Evolutionary conservation across 2,329 filamentous ascomycete genomes (phyloP), one percentile per base, ranked within the genome.

Genomic region (Colletotrichum tropicicola): DNA sequence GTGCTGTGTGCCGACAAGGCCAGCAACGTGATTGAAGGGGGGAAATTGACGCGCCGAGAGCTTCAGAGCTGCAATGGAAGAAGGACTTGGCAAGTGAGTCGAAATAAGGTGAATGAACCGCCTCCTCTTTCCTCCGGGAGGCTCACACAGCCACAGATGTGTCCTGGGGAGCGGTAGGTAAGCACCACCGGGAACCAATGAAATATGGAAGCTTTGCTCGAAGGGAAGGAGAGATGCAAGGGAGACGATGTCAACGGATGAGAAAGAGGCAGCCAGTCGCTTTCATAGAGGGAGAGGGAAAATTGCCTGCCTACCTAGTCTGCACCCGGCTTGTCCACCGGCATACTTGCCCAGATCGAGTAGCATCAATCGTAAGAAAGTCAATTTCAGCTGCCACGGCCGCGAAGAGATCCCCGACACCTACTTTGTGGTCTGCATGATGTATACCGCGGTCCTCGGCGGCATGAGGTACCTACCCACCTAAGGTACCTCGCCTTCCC

Each of bases 401-500:
- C 7, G 7, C 37, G 27, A 44, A 6, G 35, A 30, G 12, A 17
- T 39, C 54, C 23, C 44, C 44, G 57, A 45, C 9, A 37, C 35
- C 28, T 62, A 25, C 49, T 30, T 39, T 53, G 30, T 48, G 27
- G 9, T 35, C 17, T 49, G 62, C 62, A 65, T 62, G 27, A 56
- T 39, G 43, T 48, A 37, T 28, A 44, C 28, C 37, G 44, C 35
- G 44, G 44, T 13, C 25, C 30, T 39, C 17, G 43, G 58, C 17
- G 49, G 44, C 15, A 49, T 10, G 47, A 35, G 28, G 19, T 25
- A 39, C 19, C 19, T 47, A 9, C n/a, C n/a, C n/a, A n/a, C n/a
- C n/a, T n/a, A 45, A 7, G 12, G 12, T 13, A 4, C 12, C 10
- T 10, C 12, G 21, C 19, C 7, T 35, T 12, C 32, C 32, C 52